phyloP scores from a whole-genome alignment of 768 basidiomycete species.

The Hypholoma fasciculare region DNA sequence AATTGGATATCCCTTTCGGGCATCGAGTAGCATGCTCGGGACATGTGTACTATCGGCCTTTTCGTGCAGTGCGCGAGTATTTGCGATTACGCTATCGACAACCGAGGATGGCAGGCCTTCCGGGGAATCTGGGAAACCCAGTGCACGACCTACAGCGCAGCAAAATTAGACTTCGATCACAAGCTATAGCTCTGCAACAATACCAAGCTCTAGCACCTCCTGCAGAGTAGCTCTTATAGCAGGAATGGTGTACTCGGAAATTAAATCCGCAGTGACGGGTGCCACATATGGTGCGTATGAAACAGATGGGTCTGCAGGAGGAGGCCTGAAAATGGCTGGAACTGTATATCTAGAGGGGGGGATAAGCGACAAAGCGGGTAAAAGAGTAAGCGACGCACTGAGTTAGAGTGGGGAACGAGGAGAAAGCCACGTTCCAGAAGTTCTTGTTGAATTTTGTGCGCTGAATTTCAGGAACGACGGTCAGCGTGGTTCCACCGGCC shows the following conservation, averaged over 20 bases:
- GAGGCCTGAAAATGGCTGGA: constrained; percentile 51
- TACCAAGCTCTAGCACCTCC: constrained; percentile 36
- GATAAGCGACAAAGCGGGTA: background rate
- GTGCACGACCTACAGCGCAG: constrained; percentile 31
- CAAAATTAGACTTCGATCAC: background rate
- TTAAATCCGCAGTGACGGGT: constrained; percentile 39
- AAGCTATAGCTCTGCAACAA: background rate
- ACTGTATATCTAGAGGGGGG: constrained; percentile 37
- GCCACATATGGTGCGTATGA: constrained; percentile 41
- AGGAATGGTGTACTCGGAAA: constrained; percentile 45
- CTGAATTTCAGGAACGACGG: constrained; percentile 59
- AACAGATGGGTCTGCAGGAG: constrained; percentile 34
- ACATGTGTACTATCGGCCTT: constrained; percentile 44
- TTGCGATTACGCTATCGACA: constrained; percentile 36
- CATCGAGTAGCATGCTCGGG: constrained; percentile 67
- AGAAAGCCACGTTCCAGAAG: constrained; percentile 62
- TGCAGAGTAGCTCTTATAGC: constrained; percentile 42
- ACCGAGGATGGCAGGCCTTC: constrained; percentile 48
- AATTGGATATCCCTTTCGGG: constrained; percentile 52
- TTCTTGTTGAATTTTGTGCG: constrained; percentile 63
- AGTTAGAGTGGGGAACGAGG: constrained; percentile 51
- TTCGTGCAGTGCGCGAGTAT: constrained; percentile 37
- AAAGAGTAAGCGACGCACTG: constrained; percentile 24
- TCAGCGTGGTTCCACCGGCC: constrained; percentile 47
- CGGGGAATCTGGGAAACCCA: constrained; percentile 47